These are phyloP conservation scores for Calophaca sinica DNA, from an alignment of 306 rosid genomes.

Conservation along the genomic window DNA sequence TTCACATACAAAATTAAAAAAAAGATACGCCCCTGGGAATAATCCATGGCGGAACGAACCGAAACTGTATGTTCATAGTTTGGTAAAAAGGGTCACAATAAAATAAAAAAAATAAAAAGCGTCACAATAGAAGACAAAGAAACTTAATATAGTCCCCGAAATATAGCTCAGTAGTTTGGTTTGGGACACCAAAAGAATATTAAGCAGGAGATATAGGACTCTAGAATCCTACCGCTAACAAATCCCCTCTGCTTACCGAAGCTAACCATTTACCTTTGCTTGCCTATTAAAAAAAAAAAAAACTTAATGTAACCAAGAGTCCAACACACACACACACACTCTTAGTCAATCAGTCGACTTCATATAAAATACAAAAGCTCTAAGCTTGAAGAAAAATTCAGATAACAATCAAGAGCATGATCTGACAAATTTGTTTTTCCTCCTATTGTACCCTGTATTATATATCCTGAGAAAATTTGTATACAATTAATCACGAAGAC, in stretches of 20 bases:
- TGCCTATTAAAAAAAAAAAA: too few species aligned
- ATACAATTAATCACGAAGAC: background rate
- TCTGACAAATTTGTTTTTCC: background rate
- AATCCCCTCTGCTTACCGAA: too few species aligned
- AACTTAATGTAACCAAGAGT: background rate
- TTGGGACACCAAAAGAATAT: too few species aligned
- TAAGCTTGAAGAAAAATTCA: background rate
- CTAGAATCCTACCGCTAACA: too few species aligned
- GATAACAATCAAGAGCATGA: background rate
- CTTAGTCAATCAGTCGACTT: background rate
- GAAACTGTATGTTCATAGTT: background rate
- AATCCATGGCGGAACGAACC: background rate
- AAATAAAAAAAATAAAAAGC: too few species aligned
- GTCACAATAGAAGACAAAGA: background rate
- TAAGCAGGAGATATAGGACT: too few species aligned
- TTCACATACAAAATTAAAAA: background rate
- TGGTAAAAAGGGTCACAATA: background rate
- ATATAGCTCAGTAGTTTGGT: too few species aligned
- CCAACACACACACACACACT: background rate
- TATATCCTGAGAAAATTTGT: background rate
- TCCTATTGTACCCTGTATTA: background rate
- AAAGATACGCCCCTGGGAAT: background rate
- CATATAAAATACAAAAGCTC: background rate
- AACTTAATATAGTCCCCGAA: background rate
- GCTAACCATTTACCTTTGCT: too few species aligned